Conservation (phyloP, 1,139 yeast genomes). For the Meyerozyma sp. region DNA sequence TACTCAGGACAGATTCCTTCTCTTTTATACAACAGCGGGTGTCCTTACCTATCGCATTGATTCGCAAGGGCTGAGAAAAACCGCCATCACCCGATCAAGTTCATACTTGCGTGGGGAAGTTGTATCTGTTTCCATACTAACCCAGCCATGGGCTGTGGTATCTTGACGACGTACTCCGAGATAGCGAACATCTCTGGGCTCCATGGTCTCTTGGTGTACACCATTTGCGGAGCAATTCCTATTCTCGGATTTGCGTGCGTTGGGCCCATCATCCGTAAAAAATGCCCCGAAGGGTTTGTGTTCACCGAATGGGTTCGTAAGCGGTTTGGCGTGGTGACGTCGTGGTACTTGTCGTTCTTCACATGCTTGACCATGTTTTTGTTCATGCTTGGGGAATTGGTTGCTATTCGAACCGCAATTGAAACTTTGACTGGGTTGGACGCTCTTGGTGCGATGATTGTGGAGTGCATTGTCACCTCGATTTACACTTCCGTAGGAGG, state of each 20-base stretch:
- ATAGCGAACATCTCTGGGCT: conserved; percentile 83
- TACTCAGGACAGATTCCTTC: conserved; percentile 2
- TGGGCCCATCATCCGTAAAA: conserved; percentile 75
- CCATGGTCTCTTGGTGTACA: conserved; percentile 81
- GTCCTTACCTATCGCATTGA: conserved; percentile 21
- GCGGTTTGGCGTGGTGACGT: conserved; percentile 69
- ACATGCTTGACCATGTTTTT: conserved; percentile 82
- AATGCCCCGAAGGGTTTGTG: conserved; percentile 88
- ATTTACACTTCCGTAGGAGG: conserved; percentile 89
- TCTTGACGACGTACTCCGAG: conserved; percentile 78
- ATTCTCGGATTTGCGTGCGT: conserved; percentile 73
- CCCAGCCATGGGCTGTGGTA: conserved; percentile 86
- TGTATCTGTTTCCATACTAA: conserved; percentile 10
- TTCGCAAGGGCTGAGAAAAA: conserved; percentile 56
- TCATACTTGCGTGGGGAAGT: conserved; percentile 85
- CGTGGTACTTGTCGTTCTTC: conserved; percentile 71
- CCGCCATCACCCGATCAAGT: conserved; percentile 87
- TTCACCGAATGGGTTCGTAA: conserved; percentile 92
- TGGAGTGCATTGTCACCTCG: conserved; percentile 83
- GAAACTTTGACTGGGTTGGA: conserved; percentile 73
- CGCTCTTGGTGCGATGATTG: conserved; percentile 78
- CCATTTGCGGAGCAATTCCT: conserved; percentile 79
- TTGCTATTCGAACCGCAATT: conserved; percentile 73
- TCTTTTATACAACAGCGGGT: conserved; percentile 41
- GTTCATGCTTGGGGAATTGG: conserved; percentile 83